phyloP scores from a whole-genome alignment of 2,329 filamentous ascomycete species.

The Fusarium gaditjirri region DNA sequence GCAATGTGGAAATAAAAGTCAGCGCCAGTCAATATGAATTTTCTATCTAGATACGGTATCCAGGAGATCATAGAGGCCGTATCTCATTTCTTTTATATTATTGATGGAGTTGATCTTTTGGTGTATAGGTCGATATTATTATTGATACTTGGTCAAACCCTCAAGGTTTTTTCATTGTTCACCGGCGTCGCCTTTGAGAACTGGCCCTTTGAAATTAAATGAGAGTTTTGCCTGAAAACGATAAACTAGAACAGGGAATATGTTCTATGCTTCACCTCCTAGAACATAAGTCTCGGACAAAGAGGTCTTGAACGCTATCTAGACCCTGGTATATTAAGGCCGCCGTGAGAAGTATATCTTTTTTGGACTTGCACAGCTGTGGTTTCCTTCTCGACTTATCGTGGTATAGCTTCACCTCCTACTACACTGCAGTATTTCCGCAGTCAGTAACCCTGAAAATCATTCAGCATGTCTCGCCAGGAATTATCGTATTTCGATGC shows the following conservation, averaged over 20 bases:
- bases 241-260: too few relatives aligned
- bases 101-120: too few relatives aligned
- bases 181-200: accelerated
- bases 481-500: not conserved
- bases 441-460: accelerated
- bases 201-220: accelerated
- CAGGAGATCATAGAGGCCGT: too few relatives aligned
- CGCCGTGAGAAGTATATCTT: not conserved
- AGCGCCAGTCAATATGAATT: too few relatives aligned
- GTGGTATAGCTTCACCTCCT: accelerated
- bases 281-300: not conserved
- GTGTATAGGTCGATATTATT: too few relatives aligned
- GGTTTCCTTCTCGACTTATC: too few relatives aligned
- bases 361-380: accelerated
- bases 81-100: too few relatives aligned
- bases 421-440: accelerated
- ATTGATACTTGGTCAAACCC: not conserved
- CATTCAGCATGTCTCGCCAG: not conserved
- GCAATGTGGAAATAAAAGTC: too few relatives aligned
- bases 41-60: too few relatives aligned
- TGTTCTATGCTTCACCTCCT: accelerated
- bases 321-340: not conserved
- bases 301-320: not conserved
- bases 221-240: accelerated
- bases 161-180: not conserved